phyloP scores from a whole-genome alignment of 257 asterid genomes.

The Lavandula angustifolia region DNA sequence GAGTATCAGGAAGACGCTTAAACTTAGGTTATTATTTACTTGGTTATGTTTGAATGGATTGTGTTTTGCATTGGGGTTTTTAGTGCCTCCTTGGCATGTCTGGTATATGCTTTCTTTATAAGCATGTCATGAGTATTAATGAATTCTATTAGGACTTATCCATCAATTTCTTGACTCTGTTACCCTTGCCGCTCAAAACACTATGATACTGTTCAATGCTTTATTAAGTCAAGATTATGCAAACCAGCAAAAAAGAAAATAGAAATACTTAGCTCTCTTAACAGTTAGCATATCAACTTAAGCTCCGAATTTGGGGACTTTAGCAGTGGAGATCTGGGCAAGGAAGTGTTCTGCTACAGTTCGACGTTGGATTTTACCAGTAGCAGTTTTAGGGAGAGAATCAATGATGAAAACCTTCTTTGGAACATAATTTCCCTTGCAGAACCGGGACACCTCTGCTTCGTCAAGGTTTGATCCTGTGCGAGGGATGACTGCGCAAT shows the following conservation, averaged over 20 bases:
- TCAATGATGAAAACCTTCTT: constrained; percentile 78
- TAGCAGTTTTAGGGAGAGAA: constrained; percentile 74
- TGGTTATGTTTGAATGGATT: background rate
- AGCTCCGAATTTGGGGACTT: constrained; percentile 9
- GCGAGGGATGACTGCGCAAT: constrained; percentile 78
- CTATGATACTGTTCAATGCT: background rate
- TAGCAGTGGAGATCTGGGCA: constrained; percentile 15
- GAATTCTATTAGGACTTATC: constrained; percentile 14
- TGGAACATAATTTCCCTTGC: constrained; percentile 85
- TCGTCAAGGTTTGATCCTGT: constrained; percentile 63
- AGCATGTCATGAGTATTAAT: constrained; percentile 24
- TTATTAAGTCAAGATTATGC: background rate
- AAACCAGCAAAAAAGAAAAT: background rate
- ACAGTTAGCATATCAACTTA: background rate
- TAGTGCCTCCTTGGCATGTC: constrained; percentile 31
- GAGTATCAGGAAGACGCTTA: constrained; percentile 38
- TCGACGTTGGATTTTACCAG: constrained; percentile 48
- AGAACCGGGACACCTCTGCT: constrained; percentile 59
- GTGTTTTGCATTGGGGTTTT: background rate
- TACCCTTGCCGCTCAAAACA: too few species aligned
- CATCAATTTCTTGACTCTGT: too few species aligned
- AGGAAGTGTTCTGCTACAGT: constrained; percentile 17
- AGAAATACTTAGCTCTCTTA: background rate
- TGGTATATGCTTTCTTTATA: background rate
- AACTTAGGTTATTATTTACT: background rate